Conservation (phyloP, 768 basidiomycete species). For the Phanerochaete carnosa region DNA sequence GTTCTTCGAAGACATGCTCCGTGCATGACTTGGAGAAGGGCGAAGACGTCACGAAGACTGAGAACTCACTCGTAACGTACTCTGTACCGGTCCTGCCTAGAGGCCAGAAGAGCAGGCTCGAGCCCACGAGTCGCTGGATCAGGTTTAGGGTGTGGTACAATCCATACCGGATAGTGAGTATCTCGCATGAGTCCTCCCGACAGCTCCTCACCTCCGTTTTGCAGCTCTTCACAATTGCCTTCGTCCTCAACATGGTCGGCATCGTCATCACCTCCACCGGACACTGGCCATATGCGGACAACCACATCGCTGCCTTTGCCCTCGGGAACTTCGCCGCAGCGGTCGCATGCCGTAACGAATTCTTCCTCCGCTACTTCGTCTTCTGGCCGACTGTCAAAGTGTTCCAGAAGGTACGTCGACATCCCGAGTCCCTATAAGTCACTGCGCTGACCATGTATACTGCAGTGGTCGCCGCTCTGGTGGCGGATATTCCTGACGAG, state of each 20-base stretch:
- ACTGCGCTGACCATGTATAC: background rate
- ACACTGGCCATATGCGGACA: slow-evolving; percentile 62
- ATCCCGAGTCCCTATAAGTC: background rate
- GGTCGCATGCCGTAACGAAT: slow-evolving; percentile 77
- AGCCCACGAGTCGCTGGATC: slow-evolving; percentile 8
- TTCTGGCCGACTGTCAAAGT: slow-evolving; percentile 67
- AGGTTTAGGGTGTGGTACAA: slow-evolving; percentile 13
- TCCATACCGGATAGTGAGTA: slow-evolving; percentile 12
- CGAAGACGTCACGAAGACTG: slow-evolving; percentile 2
- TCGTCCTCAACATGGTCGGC: slow-evolving; percentile 56
- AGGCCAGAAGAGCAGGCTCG: slow-evolving; percentile 9
- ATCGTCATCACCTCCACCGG: slow-evolving; percentile 49
- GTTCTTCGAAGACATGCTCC: background rate
- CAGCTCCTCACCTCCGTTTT: background rate
- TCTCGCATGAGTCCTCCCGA: background rate
- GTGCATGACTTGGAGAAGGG: slow-evolving; percentile 11
- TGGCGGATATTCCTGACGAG: slow-evolving; percentile 75
- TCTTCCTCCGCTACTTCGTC: slow-evolving; percentile 65
- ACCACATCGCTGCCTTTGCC: slow-evolving; percentile 67
- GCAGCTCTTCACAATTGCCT: slow-evolving; percentile 49
- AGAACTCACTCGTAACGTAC: slow-evolving; percentile 4
- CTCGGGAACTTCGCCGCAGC: slow-evolving; percentile 70
- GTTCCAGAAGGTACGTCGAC: slow-evolving; percentile 62
- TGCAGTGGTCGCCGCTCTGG: slow-evolving; percentile 70
- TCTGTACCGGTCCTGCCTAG: slow-evolving; percentile 10